Percentiles rank a stretch among this genome's conserved stretches.
These are phyloP conservation scores for Pyropia yezoensis DNA, from an alignment of 23 red algal species.

Conservation along the genomic window DNA sequence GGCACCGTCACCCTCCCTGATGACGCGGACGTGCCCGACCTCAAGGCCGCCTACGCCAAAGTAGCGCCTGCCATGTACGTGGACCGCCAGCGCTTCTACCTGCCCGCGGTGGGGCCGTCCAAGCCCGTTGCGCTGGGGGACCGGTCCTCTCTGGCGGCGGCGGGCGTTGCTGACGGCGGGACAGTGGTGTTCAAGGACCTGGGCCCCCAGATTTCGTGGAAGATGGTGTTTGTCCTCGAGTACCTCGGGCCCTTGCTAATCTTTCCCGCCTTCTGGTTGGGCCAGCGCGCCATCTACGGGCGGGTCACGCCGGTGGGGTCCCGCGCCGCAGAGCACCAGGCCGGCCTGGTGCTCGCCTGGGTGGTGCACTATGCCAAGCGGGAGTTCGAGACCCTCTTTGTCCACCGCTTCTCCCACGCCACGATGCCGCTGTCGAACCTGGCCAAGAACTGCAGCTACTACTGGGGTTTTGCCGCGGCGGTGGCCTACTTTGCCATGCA, in stretches of 20 bases:
- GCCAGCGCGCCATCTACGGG: constrained; percentile 49
- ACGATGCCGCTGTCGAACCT: constrained; percentile 95
- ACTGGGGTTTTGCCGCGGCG: constrained; percentile 86
- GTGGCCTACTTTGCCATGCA: constrained; percentile 90
- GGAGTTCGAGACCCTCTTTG: constrained; percentile 85
- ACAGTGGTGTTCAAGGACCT: constrained; percentile 78
- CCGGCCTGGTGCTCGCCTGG: constrained; percentile 60
- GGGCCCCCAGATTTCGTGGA: constrained; percentile 86
- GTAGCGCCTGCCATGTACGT: constrained; percentile 23
- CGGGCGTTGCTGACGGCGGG: constrained; percentile 13
- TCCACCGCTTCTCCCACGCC: constrained; percentile 94
- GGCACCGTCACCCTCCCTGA: constrained; percentile 19
- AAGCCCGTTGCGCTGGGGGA: constrained; percentile 4
- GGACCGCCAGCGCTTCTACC: constrained; percentile 52
- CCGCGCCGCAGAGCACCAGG: constrained; percentile 19
- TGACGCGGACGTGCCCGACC: constrained; percentile 2
- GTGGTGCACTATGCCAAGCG: constrained; percentile 80
- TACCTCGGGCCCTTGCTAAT: constrained; percentile 89
- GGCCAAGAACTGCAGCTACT: constrained; percentile 84
- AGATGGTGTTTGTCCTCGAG: constrained; percentile 77
- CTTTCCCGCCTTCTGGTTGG: constrained; percentile 58
- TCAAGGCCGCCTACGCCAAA: constrained; percentile 21
- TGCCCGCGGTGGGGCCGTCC: not conserved
- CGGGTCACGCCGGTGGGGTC: not conserved
- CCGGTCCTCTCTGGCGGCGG: constrained; percentile 1